Evolutionary conservation across 306 rosid species (phyloP).

Genomic region (Macrotyloma uniflorum): DNA sequence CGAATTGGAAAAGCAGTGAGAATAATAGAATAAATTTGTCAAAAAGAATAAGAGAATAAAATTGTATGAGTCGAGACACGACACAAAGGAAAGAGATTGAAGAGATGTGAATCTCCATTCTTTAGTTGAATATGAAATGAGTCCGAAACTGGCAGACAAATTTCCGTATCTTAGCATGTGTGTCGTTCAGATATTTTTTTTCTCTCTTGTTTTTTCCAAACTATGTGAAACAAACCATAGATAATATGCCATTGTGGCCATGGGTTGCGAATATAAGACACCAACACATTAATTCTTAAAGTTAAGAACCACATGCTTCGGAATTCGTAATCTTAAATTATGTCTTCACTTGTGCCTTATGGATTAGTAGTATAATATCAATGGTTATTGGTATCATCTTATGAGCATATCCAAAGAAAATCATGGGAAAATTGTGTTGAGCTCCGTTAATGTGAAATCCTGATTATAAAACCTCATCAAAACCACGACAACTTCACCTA

Average conservation of each 20-base stretch:
- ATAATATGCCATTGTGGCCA: not conserved
- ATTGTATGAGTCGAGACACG: not conserved
- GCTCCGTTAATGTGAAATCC: not conserved
- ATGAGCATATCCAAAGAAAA: not conserved
- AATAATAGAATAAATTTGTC: not conserved
- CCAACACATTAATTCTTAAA: not conserved
- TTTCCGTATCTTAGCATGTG: conserved; percentile 1
- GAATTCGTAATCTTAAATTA: not conserved
- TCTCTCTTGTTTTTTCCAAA: not conserved
- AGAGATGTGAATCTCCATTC: not conserved
- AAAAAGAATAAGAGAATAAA: not conserved
- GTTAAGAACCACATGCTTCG: not conserved
- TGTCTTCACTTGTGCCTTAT: not conserved
- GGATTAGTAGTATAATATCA: not conserved
- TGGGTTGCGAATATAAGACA: not conserved
- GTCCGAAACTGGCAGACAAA: conserved; percentile 8
- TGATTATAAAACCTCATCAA: not conserved
- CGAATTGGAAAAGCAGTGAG: not conserved
- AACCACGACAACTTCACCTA: not conserved
- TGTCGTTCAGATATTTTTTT: not conserved
- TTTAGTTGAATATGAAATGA: conserved; percentile 18
- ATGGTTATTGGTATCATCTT: not conserved
- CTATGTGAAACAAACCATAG: not conserved
- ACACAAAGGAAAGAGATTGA: conserved; percentile 1
- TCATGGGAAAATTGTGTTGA: not conserved